phyloP scores from a whole-genome alignment of 108 stramenopile species.

The Pseudonitzschia multiseries region DNA sequence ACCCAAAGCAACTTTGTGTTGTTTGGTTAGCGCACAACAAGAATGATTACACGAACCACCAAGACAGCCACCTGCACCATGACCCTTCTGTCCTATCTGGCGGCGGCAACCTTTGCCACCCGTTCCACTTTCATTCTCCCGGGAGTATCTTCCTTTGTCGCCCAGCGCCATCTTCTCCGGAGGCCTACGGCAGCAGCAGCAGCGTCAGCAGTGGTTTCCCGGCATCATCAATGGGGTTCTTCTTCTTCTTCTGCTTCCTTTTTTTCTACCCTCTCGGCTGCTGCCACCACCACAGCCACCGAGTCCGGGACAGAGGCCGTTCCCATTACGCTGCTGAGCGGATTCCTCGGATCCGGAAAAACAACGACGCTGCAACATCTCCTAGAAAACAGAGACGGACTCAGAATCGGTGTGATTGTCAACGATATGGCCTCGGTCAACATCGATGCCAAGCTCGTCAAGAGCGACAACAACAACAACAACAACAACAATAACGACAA shows the following conservation, averaged over 20 bases:
- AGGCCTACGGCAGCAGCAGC: neutral
- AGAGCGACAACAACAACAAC: neutral
- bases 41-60: no score
- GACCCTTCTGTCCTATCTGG: no score
- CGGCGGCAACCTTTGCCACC: no score
- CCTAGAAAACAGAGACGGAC: conserved; percentile 68
- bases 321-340: conserved; percentile 89
- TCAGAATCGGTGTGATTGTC: conserved; percentile 89
- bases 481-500: neutral
- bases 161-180: no score
- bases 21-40: no score
- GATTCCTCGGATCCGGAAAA: conserved; percentile 95
- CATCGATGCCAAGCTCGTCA: conserved; percentile 94
- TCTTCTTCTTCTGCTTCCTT: no score
- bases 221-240: no score
- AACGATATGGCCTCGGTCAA: conserved; percentile 97
- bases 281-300: neutral
- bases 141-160: neutral
- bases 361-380: conserved; percentile 90
- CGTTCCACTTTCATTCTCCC: no score
- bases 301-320: conserved; percentile 17
- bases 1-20: no score
- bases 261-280: neutral
- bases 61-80: no score
- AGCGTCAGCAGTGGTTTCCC: neutral